Evolutionary conservation across 345 rosid species (phyloP).

Genomic region (Aurinia saxatilis): DNA sequence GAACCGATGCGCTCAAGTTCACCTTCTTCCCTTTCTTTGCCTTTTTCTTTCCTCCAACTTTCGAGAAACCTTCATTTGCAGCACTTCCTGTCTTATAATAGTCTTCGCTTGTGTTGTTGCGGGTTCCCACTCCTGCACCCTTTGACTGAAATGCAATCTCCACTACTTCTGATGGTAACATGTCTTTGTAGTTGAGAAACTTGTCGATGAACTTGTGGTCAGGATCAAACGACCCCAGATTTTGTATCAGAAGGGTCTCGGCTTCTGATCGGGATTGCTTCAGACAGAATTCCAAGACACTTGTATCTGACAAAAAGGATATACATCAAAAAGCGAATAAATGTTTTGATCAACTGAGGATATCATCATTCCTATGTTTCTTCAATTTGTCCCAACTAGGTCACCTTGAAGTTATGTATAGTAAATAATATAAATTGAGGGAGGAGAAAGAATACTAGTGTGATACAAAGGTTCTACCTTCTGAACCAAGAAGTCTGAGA

Average conservation of each 20-base stretch:
- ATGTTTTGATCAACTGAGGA: not conserved
- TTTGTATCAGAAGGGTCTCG: slow-evolving; percentile 64
- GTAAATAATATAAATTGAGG: not conserved
- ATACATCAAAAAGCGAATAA: not conserved
- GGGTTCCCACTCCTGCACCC: slow-evolving; percentile 31
- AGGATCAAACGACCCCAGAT: slow-evolving; percentile 65
- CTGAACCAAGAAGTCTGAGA: slow-evolving; percentile 74
- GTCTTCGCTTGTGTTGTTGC: slow-evolving; percentile 31
- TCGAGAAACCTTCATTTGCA: slow-evolving; percentile 42
- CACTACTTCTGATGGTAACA: slow-evolving; percentile 72
- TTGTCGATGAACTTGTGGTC: slow-evolving; percentile 84
- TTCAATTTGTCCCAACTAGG: not conserved
- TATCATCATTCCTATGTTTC: not conserved
- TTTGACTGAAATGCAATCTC: slow-evolving; percentile 78
- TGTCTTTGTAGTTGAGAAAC: slow-evolving; percentile 83
- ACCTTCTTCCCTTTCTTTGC: slow-evolving; percentile 93
- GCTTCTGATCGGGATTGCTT: slow-evolving; percentile 93
- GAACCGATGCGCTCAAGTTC: slow-evolving; percentile 64
- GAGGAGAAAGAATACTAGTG: not conserved
- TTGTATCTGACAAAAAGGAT: slow-evolving; percentile 48
- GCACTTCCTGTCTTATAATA: slow-evolving; percentile 32
- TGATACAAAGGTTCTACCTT: slow-evolving; percentile 40
- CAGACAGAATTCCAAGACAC: slow-evolving; percentile 84
- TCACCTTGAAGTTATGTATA: not conserved
- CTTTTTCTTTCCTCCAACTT: slow-evolving; percentile 73